Evolutionary conservation across 306 rosid genomes (phyloP).

Genomic region (Herpetospermum pedunculosum): DNA sequence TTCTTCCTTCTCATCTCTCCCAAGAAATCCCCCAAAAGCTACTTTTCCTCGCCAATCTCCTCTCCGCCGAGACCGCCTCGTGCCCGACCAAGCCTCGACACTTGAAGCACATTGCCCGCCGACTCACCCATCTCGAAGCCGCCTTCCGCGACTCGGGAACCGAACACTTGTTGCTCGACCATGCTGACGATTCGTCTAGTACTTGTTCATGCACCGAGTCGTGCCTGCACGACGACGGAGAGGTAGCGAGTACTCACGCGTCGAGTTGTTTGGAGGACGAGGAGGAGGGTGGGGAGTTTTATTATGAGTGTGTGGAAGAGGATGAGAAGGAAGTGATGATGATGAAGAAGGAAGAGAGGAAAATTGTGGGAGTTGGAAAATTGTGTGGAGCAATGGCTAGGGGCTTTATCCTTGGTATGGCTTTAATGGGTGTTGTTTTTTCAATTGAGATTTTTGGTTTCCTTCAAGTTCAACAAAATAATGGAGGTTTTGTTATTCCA

Average conservation of each 20-base stretch:
- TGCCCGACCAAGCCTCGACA: conserved; percentile 4
- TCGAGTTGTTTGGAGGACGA: background rate
- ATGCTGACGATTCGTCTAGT: background rate
- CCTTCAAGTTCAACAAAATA: background rate
- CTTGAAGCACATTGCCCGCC: background rate
- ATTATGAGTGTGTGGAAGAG: background rate
- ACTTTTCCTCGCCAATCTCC: background rate
- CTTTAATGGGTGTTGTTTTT: background rate
- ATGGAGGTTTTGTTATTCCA: conserved; percentile 5
- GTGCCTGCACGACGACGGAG: conserved; percentile 8
- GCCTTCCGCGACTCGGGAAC: background rate
- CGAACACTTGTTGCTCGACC: background rate
- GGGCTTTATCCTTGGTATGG: background rate
- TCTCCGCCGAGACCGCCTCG: conserved; percentile 5
- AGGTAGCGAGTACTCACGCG: background rate
- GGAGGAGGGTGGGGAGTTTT: background rate
- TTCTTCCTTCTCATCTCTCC: background rate
- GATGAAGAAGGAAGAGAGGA: background rate
- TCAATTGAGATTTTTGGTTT: background rate
- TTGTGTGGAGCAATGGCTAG: conserved; percentile 2
- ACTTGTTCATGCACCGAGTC: conserved; percentile 8
- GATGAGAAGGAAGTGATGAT: background rate
- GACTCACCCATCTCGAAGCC: background rate
- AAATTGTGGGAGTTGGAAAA: background rate
- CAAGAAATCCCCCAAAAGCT: background rate